Base-by-base conservation (phyloP, 805 yeast genomes). In the Suhomyces prunicola region DNA sequence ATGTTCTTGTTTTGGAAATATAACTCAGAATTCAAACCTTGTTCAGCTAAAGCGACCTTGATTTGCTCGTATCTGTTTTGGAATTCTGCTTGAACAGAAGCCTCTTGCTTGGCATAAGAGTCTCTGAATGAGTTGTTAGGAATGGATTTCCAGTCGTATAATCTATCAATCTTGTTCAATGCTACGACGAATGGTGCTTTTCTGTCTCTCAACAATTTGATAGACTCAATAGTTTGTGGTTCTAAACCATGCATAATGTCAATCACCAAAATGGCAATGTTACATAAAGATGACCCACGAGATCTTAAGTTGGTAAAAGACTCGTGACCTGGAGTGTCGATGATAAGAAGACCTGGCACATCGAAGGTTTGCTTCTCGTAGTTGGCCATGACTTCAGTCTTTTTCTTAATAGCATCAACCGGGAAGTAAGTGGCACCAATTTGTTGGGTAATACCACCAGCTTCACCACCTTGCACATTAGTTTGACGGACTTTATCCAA, bases 381-480 rank as follows among this genome's bases (percentile, higher is more conserved):
- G 58, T 84, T 79, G 53, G 88, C 83, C 97, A 94, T 93, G 48
- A 88, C 96, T 46, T 84, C 87, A 26, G 98, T 94, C 77, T 94
- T 94, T 67, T 85, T 85, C 72, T 86, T 86, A 65, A 94, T 90
- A 44, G 97, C 91, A 29, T 88, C 96, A 61, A 94, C 91, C 56
- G 99, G 99, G 90, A 94, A 94, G 72, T 94, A 94, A 22, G 99
- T 94, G 52, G 99, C 99, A 84, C 99, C 99, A 69, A 94, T 94
- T 77, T 94, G 99, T 82, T 94, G 99, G 59, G 99, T 94, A 71
- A 94, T 94, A 79, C 99, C 99, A 79, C 99, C 99, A 52, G 99
- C 99, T 78, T 94, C 99, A 68, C 99, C 99, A 71, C 97, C 99
- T 79, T 94, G 99, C 56, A 94, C 99, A 68, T 94, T 94, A 42